phyloP scores from a whole-genome alignment of 108 stramenopile species.

The Skeletonema menzelii region DNA sequence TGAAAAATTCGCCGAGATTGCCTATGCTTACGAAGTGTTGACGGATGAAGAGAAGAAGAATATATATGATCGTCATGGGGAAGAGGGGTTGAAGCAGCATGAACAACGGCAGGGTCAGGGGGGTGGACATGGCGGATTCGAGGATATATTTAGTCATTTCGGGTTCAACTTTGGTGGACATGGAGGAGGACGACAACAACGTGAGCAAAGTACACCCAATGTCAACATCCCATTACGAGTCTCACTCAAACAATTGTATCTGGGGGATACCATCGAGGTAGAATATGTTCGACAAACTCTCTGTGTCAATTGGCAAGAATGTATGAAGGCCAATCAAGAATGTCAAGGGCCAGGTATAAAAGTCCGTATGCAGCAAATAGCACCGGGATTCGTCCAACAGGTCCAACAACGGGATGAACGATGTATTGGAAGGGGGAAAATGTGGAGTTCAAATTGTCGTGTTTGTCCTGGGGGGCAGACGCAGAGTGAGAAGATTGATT shows the following conservation, averaged over 20 bases:
- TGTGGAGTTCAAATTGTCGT: constrained; percentile 85
- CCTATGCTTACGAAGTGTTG: constrained; percentile 96
- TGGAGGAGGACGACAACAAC: constrained; percentile 66
- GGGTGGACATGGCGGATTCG: constrained; percentile 76
- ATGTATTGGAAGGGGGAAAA: constrained; percentile 93
- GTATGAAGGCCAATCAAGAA: constrained; percentile 77
- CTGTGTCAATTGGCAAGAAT: constrained; percentile 92
- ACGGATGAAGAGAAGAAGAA: constrained; percentile 93
- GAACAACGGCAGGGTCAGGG: constrained; percentile 70
- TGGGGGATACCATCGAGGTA: constrained; percentile 91
- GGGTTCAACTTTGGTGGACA: constrained; percentile 66
- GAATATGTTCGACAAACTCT: constrained; percentile 90
- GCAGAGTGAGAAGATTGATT: constrained; percentile 88
- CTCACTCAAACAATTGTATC: constrained; percentile 91
- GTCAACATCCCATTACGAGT: constrained; percentile 92
- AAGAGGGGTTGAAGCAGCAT: constrained; percentile 96
- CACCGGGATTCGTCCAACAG: constrained; percentile 98
- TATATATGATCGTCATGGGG: constrained; percentile 95
- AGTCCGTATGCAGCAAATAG: constrained; percentile 91
- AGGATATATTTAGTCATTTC: constrained; percentile 79
- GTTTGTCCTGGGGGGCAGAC: constrained; percentile 93
- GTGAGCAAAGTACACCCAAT: constrained; percentile 86
- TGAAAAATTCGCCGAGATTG: constrained; percentile 94
- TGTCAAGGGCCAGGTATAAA: constrained; percentile 93
- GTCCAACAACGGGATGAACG: constrained; percentile 90